These are phyloP conservation scores for Clonostachys sp. DNA, from an alignment of 2,329 filamentous ascomycete genomes.

Conservation along the genomic window DNA sequence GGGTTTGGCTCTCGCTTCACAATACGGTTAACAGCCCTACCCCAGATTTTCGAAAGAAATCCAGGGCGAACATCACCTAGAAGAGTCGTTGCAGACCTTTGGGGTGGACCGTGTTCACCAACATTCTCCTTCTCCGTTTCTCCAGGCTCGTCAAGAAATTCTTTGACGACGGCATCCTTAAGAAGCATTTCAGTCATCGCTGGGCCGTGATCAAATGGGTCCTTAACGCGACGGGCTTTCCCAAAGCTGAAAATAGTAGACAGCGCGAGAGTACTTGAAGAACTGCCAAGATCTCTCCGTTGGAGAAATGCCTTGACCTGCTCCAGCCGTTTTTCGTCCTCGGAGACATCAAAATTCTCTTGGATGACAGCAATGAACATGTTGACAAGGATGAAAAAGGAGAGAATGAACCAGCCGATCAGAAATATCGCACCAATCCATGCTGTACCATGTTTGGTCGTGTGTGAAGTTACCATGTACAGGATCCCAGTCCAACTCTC, in stretches of 20 bases:
- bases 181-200: conserved; percentile 94
- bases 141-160: conserved; percentile 72
- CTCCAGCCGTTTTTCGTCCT: conserved; percentile 95
- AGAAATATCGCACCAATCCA: conserved; percentile 93
- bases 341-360: conserved; percentile 97
- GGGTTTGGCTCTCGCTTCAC: conserved; percentile 79
- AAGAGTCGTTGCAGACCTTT: conserved; percentile 21
- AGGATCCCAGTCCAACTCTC: conserved; percentile 92
- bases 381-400: conserved; percentile 94
- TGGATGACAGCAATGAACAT: conserved; percentile 99
- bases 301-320: conserved; percentile 95
- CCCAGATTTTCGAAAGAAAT: conserved; percentile 56
- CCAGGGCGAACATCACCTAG: conserved; percentile 50
- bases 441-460: conserved; percentile 62
- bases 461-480: conserved; percentile 73
- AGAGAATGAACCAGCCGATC: conserved; percentile 91
- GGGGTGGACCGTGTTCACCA: conserved; percentile 26
- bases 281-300: conserved; percentile 76
- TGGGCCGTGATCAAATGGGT: conserved; percentile 87
- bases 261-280: conserved; percentile 70
- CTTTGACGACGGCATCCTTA: conserved; percentile 90
- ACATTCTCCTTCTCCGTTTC: conserved; percentile 18
- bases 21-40: conserved; percentile 49
- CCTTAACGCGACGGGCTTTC: conserved; percentile 57
- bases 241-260: conserved; percentile 65